Conservation (phyloP, 805 yeast species). For the Komagataella kurtzmanii region DNA sequence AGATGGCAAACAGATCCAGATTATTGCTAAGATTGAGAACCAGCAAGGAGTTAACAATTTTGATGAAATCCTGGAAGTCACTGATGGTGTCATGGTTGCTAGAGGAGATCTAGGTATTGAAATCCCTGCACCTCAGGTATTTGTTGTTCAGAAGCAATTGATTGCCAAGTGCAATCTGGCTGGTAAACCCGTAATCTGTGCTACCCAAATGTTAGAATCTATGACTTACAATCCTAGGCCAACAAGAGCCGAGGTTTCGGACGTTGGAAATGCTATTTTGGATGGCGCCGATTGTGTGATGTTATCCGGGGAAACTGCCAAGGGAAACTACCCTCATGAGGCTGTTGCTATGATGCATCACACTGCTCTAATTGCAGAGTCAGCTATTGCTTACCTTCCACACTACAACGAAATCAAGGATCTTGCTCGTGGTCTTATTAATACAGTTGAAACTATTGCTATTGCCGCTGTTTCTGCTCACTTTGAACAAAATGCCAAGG, state of each 20-base stretch:
- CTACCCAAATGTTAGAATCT: conserved; percentile 98
- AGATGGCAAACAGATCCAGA: conserved; percentile 92
- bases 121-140: conserved; percentile 98
- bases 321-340: conserved; percentile 96
- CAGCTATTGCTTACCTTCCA: conserved; percentile 79
- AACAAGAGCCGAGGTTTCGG: conserved; percentile 98
- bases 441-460: conserved; percentile 93
- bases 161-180: conserved; percentile 98
- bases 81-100: conserved; percentile 99
- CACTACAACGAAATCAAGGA: conserved; percentile 81
- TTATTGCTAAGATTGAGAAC: conserved; percentile 95
- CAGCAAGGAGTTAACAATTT: conserved; percentile 99
- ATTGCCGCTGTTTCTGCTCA: conserved; percentile 94
- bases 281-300: conserved; percentile 99
- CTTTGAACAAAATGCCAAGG: conserved; percentile 93
- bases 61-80: conserved; percentile 85
- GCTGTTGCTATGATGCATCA: conserved; percentile 99
- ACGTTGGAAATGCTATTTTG: conserved; percentile 97
- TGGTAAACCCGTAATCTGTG: conserved; percentile 99
- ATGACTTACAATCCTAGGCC: conserved; percentile 99
- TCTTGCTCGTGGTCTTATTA: conserved; percentile 77
- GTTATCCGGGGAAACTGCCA: conserved; percentile 99
- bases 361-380: conserved; percentile 92
- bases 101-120: conserved; percentile 99
- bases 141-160: conserved; percentile 96